Percentiles rank a stretch among this genome's conserved stretches.
phyloP scores from a whole-genome alignment of 306 rosid genomes.

The Chamaecrista fasciculata region DNA sequence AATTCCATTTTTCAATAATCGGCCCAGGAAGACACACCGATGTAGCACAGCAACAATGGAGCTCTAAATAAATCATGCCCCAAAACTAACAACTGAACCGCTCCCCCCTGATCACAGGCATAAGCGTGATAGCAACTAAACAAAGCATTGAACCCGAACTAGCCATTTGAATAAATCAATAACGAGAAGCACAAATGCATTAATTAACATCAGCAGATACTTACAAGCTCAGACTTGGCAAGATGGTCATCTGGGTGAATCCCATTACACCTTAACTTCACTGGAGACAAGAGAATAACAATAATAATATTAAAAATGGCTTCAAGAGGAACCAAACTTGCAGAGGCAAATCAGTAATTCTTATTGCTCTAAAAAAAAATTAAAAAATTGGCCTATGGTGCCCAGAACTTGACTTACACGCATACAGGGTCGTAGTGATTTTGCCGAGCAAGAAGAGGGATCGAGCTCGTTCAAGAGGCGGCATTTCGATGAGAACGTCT shows the following conservation, averaged over 20 bases:
- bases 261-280: conserved; percentile 77
- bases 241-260: conserved; percentile 72
- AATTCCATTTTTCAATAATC: too few species aligned
- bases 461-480: conserved; percentile 84
- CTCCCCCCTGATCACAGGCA: background rate
- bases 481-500: conserved; percentile 55
- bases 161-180: conserved; percentile 11
- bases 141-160: background rate
- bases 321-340: conserved; percentile 1
- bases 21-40: too few species aligned
- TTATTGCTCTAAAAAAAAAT: background rate
- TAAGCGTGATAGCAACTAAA: background rate
- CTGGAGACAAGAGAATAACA: conserved; percentile 40
- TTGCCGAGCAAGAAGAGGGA: conserved; percentile 63
- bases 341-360: background rate
- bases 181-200: conserved; percentile 11
- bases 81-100: background rate
- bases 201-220: conserved; percentile 27
- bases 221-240: conserved; percentile 77
- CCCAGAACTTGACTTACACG: conserved; percentile 35
- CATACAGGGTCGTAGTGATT: conserved; percentile 62
- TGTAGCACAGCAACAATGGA: too few species aligned
- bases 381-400: too few species aligned
- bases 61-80: background rate
- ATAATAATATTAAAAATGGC: too few species aligned